phyloP scores from a whole-genome alignment of 805 yeast genomes.

The Henningerozyma blattae region DNA sequence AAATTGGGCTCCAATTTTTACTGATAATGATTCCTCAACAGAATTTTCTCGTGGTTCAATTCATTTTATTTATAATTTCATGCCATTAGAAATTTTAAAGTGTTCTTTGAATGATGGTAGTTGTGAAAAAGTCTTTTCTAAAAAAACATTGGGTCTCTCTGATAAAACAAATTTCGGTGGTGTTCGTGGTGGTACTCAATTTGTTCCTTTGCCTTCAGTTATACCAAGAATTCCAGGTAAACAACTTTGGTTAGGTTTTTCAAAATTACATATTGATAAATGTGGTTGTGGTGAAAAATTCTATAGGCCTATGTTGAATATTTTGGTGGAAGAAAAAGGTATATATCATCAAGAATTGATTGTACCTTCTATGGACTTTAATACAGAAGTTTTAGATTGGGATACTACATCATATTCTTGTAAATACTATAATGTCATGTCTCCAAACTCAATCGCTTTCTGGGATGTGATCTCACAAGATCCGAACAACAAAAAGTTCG shows the following conservation, averaged over 20 bases:
- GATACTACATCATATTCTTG: conserved; percentile 4
- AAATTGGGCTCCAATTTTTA: conserved; percentile 9
- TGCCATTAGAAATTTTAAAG: conserved; percentile 10
- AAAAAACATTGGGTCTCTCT: background rate
- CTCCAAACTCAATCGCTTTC: conserved; percentile 5
- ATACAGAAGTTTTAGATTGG: conserved; percentile 5
- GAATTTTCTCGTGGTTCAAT: conserved; percentile 13
- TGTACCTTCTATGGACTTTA: conserved; percentile 4
- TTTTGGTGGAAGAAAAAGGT: conserved; percentile 4
- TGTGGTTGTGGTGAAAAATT: conserved; percentile 7
- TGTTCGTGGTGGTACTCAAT: conserved; percentile 6
- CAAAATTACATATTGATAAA: conserved; percentile 3
- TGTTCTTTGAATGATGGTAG: conserved; percentile 14
- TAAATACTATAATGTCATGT: conserved; percentile 3
- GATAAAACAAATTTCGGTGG: background rate
- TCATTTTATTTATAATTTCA: conserved; percentile 7
- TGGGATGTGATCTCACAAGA: conserved; percentile 7
- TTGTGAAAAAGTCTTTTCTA: conserved; percentile 6
- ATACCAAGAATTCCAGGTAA: conserved; percentile 4
- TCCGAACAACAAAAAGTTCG: conserved; percentile 5
- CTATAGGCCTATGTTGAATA: conserved; percentile 6
- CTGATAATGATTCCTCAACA: conserved; percentile 1
- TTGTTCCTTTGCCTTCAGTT: conserved; percentile 3
- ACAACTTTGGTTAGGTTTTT: conserved; percentile 7
- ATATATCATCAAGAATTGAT: conserved; percentile 5